phyloP scores from a whole-genome alignment of 2,329 filamentous ascomycete species.

The Fusarium guadeloupense region DNA sequence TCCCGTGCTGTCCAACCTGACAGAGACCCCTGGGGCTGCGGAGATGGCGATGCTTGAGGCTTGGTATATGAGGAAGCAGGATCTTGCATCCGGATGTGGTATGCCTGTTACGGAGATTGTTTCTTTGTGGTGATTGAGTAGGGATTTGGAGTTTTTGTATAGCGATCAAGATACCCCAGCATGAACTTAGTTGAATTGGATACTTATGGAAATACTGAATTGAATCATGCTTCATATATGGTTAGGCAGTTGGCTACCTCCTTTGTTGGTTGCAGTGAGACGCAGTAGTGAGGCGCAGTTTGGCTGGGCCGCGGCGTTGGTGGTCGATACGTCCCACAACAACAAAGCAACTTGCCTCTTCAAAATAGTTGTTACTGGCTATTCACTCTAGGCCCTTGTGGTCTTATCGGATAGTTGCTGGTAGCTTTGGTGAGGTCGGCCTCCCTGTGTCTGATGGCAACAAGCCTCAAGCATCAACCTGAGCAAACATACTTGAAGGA shows the following conservation, averaged over 20 bases:
- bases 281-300: too few relatives aligned
- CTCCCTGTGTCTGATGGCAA: too few relatives aligned
- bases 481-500: too few relatives aligned
- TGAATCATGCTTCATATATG: too few relatives aligned
- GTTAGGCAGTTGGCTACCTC: slow-evolving; percentile 5
- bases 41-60: slow-evolving; percentile 38
- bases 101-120: slow-evolving; percentile 32
- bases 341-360: too few relatives aligned
- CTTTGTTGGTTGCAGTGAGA: not conserved
- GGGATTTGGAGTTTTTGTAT: slow-evolving; percentile 11
- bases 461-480: too few relatives aligned
- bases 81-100: slow-evolving; percentile 5
- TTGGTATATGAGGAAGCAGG: slow-evolving; percentile 34
- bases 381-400: too few relatives aligned
- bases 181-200: slow-evolving; percentile 10
- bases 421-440: too few relatives aligned
- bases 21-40: slow-evolving; percentile 10
- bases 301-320: slow-evolving; percentile 6
- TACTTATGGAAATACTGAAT: not conserved
- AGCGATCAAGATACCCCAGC: slow-evolving; percentile 30
- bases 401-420: too few relatives aligned
- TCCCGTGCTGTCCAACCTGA: slow-evolving; percentile 9
- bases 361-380: too few relatives aligned
- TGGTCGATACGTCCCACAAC: too few relatives aligned
- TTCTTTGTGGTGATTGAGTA: slow-evolving; percentile 35